Conservation (phyloP, 306 rosid species). For the Gynostemma pentaphyllum region DNA sequence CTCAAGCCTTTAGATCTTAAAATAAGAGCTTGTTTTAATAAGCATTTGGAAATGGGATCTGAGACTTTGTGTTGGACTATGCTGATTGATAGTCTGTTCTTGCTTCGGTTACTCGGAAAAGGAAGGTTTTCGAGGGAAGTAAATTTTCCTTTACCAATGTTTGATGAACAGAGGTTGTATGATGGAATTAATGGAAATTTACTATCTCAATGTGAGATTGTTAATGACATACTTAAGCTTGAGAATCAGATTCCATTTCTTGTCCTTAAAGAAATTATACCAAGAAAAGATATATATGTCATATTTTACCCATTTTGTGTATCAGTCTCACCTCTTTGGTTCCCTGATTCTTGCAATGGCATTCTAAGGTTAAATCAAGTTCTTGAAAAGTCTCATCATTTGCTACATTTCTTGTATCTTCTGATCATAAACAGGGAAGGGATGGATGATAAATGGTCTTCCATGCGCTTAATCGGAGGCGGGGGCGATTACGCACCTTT, state of each 20-base stretch:
- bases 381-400: neutral
- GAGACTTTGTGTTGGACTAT: neutral
- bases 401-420: neutral
- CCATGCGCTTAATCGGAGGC: neutral
- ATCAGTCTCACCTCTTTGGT: neutral
- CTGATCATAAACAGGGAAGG: no score
- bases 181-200: no score
- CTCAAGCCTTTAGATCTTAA: neutral
- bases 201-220: neutral
- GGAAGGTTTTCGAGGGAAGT: no score
- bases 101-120: neutral
- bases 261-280: neutral
- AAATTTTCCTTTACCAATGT: neutral
- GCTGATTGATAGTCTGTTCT: neutral
- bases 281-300: neutral
- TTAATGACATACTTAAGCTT: neutral
- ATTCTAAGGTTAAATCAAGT: neutral
- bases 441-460: no score
- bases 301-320: neutral
- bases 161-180: no score
- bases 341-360: no score
- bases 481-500: no score
- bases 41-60: neutral
- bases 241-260: slow-evolving; percentile 1
- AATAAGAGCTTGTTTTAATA: neutral